A percentile compares a stretch with the other conserved stretches of the same genome.
Evolutionary conservation across 805 yeast genomes (phyloP).

Genomic region (Starmerella vitae): DNA sequence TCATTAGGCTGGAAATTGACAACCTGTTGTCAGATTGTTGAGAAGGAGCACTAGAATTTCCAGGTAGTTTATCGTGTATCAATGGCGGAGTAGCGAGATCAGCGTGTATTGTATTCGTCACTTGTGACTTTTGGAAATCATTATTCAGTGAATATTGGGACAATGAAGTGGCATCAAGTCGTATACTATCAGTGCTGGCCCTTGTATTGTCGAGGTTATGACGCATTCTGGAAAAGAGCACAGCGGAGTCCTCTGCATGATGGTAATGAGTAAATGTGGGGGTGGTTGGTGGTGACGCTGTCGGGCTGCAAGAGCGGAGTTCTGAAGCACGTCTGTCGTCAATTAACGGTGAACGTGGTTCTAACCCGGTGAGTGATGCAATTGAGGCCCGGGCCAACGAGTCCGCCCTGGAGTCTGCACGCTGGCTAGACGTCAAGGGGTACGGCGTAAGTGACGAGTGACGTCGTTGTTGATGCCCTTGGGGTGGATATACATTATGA

Average conservation of each 20-base stretch:
- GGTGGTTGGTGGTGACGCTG: constrained; percentile 8
- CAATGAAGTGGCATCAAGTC: constrained; percentile 14
- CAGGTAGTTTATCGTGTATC: not conserved
- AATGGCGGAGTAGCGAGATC: not conserved
- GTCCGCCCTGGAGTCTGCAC: constrained; percentile 10
- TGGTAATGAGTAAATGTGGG: not conserved
- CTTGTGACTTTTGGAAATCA: no score
- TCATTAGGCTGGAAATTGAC: not conserved
- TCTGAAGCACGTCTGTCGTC: not conserved
- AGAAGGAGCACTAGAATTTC: not conserved
- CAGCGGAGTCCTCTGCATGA: constrained; percentile 8
- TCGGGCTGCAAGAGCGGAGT: constrained; percentile 5
- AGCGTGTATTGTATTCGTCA: not conserved
- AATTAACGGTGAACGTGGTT: constrained; percentile 6
- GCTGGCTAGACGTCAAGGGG: constrained; percentile 7
- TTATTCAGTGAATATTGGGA: constrained; percentile 16
- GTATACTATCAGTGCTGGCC: constrained; percentile 6
- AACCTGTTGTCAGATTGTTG: not conserved
- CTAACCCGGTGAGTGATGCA: constrained; percentile 5
- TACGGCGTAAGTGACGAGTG: constrained; percentile 7
- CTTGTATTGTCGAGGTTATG: constrained; percentile 11
- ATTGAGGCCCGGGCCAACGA: constrained; percentile 9
- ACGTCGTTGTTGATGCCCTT: no score
- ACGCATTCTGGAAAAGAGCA: constrained; percentile 6
- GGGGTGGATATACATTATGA: no score